phyloP scores from a whole-genome alignment of 2,329 filamentous ascomycete species.

The Neofusicoccum parvum region DNA sequence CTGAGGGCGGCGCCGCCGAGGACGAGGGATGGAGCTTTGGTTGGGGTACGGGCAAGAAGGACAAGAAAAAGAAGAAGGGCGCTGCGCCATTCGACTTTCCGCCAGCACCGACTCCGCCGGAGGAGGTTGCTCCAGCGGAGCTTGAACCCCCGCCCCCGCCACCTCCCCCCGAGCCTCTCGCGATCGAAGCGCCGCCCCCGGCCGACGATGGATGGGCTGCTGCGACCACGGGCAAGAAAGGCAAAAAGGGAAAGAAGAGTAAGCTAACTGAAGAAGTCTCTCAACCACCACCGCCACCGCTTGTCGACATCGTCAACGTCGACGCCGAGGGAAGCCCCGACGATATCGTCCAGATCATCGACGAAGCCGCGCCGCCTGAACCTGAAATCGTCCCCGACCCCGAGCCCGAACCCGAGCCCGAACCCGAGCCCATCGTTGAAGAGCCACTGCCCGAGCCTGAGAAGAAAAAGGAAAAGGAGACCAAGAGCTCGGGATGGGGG shows the following conservation, averaged over 20 bases:
- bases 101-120: conserved; percentile 18
- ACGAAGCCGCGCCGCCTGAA: conserved; percentile 12
- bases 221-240: conserved; percentile 8
- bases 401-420: conserved; percentile 26
- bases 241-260: conserved; percentile 19
- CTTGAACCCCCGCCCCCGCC: conserved; percentile 4
- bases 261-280: conserved; percentile 8
- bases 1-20: conserved; percentile 9
- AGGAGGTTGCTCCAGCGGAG: background rate
- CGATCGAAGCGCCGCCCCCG: conserved; percentile 18
- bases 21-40: conserved; percentile 4
- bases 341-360: conserved; percentile 18
- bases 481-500: conserved; percentile 13
- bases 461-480: conserved; percentile 14
- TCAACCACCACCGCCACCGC: background rate
- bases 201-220: conserved; percentile 4
- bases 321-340: conserved; percentile 9
- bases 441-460: conserved; percentile 2
- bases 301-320: background rate
- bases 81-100: conserved; percentile 8
- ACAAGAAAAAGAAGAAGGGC: conserved; percentile 23
- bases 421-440: conserved; percentile 39
- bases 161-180: conserved; percentile 7
- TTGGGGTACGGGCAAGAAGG: conserved; percentile 12
- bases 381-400: background rate